Conservation (phyloP, 192 early-diverging fungal genomes). For the Allomyces macrogynus region DNA sequence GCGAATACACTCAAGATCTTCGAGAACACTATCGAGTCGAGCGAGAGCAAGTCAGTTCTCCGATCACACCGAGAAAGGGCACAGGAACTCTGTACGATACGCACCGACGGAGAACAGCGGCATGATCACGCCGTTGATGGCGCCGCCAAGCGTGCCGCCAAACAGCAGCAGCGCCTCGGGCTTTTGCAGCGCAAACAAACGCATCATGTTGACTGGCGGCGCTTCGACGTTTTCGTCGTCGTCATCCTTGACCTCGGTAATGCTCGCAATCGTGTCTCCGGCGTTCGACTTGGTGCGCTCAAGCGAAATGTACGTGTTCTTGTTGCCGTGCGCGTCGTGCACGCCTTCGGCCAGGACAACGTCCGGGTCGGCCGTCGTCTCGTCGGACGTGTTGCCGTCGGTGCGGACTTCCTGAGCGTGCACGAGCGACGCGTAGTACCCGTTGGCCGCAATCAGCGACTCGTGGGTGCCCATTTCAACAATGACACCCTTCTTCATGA, state of each 20-base stretch:
- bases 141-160: constrained; percentile 35
- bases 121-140: constrained; percentile 48
- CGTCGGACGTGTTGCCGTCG: not conserved
- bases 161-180: constrained; percentile 18
- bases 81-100: constrained; percentile 6
- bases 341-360: too few species aligned
- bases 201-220: not conserved
- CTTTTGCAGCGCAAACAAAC: constrained; percentile 18
- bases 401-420: constrained; percentile 38
- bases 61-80: constrained; percentile 11
- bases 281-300: constrained; percentile 1
- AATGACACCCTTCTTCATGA: constrained; percentile 47
- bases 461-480: constrained; percentile 60
- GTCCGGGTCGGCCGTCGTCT: too few species aligned
- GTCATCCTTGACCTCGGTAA: constrained; percentile 2
- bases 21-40: constrained; percentile 21
- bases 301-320: constrained; percentile 4
- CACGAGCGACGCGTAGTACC: constrained; percentile 26
- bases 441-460: constrained; percentile 35
- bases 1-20: constrained; percentile 16
- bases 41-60: not conserved
- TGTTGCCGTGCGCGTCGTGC: not conserved
- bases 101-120: constrained; percentile 48
- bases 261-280: constrained; percentile 1
- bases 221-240: constrained; percentile 3